Conservation (phyloP, 345 rosid species). For the Corchorus capsularis region DNA sequence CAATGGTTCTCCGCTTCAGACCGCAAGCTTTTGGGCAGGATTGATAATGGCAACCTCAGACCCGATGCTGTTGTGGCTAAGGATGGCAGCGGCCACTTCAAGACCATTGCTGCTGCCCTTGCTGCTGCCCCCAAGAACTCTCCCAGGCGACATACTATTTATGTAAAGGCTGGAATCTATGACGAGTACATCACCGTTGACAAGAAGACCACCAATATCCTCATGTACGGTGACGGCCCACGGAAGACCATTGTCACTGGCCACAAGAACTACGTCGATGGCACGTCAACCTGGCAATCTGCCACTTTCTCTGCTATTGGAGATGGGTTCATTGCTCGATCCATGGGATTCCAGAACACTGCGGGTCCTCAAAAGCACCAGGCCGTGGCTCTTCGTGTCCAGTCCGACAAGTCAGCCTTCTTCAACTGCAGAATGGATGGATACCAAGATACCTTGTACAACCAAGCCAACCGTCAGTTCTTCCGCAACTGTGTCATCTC, state of each 20-base stretch:
- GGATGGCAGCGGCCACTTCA: conserved; percentile 54
- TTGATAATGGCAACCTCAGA: conserved; percentile 11
- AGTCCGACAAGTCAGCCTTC: conserved; percentile 52
- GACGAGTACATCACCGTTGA: conserved; percentile 44
- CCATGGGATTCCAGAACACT: conserved; percentile 69
- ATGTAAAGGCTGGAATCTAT: conserved; percentile 71
- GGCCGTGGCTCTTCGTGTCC: conserved; percentile 70
- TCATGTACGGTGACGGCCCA: conserved; percentile 78
- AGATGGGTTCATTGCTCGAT: conserved; percentile 59
- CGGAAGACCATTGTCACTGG: conserved; percentile 61
- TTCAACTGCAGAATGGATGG: conserved; percentile 69
- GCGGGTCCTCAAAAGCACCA: conserved; percentile 70
- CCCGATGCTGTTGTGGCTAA: conserved; percentile 51
- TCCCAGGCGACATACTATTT: conserved; percentile 49
- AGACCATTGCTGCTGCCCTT: conserved; percentile 42
- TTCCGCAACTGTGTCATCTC: conserved; percentile 69
- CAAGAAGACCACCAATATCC: conserved; percentile 48
- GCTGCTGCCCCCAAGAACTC: conserved; percentile 28
- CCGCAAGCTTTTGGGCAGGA: conserved; percentile 35
- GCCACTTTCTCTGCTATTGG: conserved; percentile 53
- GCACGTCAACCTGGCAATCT: conserved; percentile 48
- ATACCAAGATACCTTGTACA: conserved; percentile 67
- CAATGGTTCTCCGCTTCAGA: conserved; percentile 42
- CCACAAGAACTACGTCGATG: conserved; percentile 37
- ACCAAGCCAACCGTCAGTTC: conserved; percentile 62